Percentiles rank a stretch among this genome's conserved stretches.
Evolutionary conservation across 2,329 filamentous ascomycete species (phyloP).

Genomic region (Rutstroemia sp.): DNA sequence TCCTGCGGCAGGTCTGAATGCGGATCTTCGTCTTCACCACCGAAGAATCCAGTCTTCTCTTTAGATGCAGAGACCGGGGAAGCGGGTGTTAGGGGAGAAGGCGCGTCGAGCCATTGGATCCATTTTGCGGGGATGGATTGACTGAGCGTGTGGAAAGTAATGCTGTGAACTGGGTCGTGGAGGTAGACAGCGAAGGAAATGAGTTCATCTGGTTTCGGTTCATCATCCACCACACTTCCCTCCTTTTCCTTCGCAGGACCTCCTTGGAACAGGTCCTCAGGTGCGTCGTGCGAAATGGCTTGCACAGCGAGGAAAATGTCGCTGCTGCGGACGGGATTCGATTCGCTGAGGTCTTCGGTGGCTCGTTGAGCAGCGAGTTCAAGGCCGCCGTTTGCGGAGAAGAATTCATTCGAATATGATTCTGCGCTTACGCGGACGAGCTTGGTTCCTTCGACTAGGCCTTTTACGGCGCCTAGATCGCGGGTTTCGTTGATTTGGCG

Average conservation of each 20-base stretch:
- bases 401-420: slow-evolving; percentile 79
- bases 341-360: slow-evolving; percentile 70
- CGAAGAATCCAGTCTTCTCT: slow-evolving; percentile 25
- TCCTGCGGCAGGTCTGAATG: slow-evolving; percentile 62
- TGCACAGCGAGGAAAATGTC: slow-evolving; percentile 96
- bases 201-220: slow-evolving; percentile 48
- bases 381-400: slow-evolving; percentile 67
- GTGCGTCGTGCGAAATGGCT: slow-evolving; percentile 61
- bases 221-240: slow-evolving; percentile 43
- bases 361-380: slow-evolving; percentile 74
- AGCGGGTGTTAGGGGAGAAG: slow-evolving; percentile 48
- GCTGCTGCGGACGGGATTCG: slow-evolving; percentile 83
- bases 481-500: slow-evolving; percentile 61
- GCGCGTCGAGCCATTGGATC: slow-evolving; percentile 85
- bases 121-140: slow-evolving; percentile 79
- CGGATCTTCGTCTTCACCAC: slow-evolving; percentile 35
- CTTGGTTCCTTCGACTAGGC: slow-evolving; percentile 81
- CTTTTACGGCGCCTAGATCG: slow-evolving; percentile 72
- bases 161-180: slow-evolving; percentile 83
- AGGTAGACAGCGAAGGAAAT: slow-evolving; percentile 73
- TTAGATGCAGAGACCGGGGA: slow-evolving; percentile 24
- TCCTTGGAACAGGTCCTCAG: slow-evolving; percentile 61
- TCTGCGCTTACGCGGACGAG: slow-evolving; percentile 85
- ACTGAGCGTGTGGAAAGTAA: slow-evolving; percentile 76
- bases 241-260: slow-evolving; percentile 48